Percentiles rank a stretch among this genome's conserved stretches.
Evolutionary conservation across 257 asterid genomes (phyloP).

Genomic region (Cordia subcordata): DNA sequence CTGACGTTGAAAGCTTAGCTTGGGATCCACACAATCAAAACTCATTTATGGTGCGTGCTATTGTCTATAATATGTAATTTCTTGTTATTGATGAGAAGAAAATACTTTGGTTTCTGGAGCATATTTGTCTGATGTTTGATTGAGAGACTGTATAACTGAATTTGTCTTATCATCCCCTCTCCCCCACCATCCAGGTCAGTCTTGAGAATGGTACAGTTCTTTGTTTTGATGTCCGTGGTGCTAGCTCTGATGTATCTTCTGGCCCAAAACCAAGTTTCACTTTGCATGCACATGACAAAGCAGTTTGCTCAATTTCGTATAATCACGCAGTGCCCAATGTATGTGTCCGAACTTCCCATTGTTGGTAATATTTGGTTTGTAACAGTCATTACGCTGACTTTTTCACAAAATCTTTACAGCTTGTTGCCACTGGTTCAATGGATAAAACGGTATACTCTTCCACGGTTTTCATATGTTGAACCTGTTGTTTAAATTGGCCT

Average conservation of each 20-base stretch:
- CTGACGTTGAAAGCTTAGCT: constrained; percentile 84
- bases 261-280: constrained; percentile 66
- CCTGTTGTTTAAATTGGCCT: neutral
- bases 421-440: constrained; percentile 88
- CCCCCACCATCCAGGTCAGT: constrained; percentile 58
- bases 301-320: constrained; percentile 67
- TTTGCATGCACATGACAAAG: constrained; percentile 90
- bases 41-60: constrained; percentile 79
- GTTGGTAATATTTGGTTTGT: constrained; percentile 2
- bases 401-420: constrained; percentile 36
- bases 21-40: constrained; percentile 93
- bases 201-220: constrained; percentile 74
- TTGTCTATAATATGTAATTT: neutral
- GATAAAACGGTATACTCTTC: constrained; percentile 63
- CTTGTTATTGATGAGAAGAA: too few species aligned
- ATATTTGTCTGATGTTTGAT: neutral
- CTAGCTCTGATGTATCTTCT: constrained; percentile 42
- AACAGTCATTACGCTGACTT: constrained; percentile 15
- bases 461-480: neutral
- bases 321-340: constrained; percentile 66
- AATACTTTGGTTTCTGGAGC: too few species aligned
- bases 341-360: constrained; percentile 2
- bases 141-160: neutral
- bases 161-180: neutral
- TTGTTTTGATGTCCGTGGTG: constrained; percentile 67